These are phyloP conservation scores for Setomelanomma holmii DNA, from an alignment of 2,329 filamentous ascomycete species.

Conservation along the genomic window DNA sequence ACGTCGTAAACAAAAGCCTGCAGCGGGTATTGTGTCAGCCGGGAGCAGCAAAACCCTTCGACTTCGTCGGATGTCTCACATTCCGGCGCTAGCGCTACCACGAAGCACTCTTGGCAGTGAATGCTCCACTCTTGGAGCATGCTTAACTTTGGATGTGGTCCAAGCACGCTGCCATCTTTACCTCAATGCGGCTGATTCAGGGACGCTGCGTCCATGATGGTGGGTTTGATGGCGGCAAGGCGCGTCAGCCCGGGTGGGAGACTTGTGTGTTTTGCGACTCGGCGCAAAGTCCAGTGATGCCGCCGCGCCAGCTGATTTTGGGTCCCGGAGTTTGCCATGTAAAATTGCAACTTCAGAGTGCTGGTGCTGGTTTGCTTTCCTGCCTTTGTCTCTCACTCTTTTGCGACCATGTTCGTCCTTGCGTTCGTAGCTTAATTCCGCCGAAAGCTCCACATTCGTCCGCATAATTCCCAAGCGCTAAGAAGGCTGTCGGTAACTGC, in stretches of 20 bases:
- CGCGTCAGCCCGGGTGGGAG: neutral
- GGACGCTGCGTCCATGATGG: conserved; percentile 7
- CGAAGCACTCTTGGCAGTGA: too few species aligned
- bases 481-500: too few species aligned
- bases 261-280: neutral
- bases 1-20: too few species aligned
- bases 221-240: conserved; percentile 6
- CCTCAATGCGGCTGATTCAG: conserved; percentile 10
- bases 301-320: too few species aligned
- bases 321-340: neutral
- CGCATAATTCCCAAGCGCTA: too few species aligned
- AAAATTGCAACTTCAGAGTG: neutral
- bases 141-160: conserved; percentile 31
- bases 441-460: too few species aligned
- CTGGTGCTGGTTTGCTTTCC: neutral
- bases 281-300: too few species aligned
- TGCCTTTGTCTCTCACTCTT: neutral
- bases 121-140: conserved; percentile 42
- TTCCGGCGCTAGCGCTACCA: conserved; percentile 20
- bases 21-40: too few species aligned
- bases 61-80: too few species aligned
- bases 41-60: too few species aligned
- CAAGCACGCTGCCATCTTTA: conserved; percentile 3
- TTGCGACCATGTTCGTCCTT: neutral
- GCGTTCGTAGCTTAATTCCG: neutral